Percentiles rank a stretch among this genome's conserved stretches.
Conservation (phyloP, 352 stramenopile species). For the Globisporangium middletonii region DNA sequence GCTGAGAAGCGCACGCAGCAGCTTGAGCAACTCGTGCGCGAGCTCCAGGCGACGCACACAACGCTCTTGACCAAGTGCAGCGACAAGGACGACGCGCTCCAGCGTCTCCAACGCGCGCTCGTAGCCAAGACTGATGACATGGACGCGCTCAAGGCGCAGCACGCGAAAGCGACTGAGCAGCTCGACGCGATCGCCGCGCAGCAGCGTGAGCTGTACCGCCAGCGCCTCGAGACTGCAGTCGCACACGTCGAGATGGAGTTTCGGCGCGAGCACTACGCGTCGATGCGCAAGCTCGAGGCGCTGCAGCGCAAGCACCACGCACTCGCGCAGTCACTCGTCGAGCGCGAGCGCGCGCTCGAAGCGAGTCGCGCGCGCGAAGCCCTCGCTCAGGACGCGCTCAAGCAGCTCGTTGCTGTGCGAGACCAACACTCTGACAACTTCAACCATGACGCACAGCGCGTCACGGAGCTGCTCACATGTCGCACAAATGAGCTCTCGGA, state of each 20-base stretch:
- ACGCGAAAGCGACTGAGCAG: conserved; percentile 41
- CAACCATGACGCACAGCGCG: conserved; percentile 31
- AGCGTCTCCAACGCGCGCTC: conserved; percentile 42
- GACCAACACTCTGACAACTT: conserved; percentile 25
- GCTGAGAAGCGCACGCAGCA: conserved; percentile 21
- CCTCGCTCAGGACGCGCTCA: conserved; percentile 28
- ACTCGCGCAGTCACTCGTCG: no score
- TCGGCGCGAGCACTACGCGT: conserved; percentile 46
- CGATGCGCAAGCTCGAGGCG: conserved; percentile 32
- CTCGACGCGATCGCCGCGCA: conserved; percentile 50
- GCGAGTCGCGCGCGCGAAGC: conserved; percentile 42
- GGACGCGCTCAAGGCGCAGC: conserved; percentile 38
- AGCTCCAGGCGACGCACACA: conserved; percentile 40
- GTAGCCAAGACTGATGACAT: conserved; percentile 37
- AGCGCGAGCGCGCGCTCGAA: conserved; percentile 23
- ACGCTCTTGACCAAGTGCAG: conserved; percentile 41
- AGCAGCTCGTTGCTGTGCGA: conserved; percentile 16
- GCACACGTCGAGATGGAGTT: conserved; percentile 73
- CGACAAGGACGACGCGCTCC: conserved; percentile 54
- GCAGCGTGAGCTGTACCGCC: conserved; percentile 51
- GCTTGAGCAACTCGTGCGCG: conserved; percentile 37
- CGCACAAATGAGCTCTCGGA: conserved; percentile 13
- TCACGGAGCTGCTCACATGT: not conserved
- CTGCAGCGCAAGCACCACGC: conserved; percentile 17
- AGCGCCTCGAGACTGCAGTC: conserved; percentile 46